Conservation (phyloP, 306 rosid genomes). For the Quercus berberidifolia region DNA sequence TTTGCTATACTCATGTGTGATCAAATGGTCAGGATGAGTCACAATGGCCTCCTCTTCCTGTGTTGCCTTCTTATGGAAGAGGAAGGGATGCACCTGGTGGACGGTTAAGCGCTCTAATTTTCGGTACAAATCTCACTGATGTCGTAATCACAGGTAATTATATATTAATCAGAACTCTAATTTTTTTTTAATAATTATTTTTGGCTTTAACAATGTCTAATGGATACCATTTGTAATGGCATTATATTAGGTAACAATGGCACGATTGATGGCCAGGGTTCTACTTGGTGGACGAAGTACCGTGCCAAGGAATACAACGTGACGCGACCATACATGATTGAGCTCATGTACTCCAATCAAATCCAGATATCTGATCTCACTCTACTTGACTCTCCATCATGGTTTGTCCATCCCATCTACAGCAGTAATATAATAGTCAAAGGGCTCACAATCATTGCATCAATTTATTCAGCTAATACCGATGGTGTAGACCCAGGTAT, state of each 20-base stretch:
- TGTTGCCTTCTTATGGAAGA: slow-evolving; percentile 65
- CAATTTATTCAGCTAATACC: background rate
- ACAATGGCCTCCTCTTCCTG: slow-evolving; percentile 49
- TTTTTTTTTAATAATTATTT: background rate
- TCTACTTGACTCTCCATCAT: slow-evolving; percentile 65
- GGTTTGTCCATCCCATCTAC: slow-evolving; percentile 74
- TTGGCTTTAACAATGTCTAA: background rate
- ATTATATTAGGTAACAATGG: slow-evolving; percentile 59
- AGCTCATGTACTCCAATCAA: slow-evolving; percentile 52
- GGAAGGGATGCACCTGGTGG: slow-evolving; percentile 63
- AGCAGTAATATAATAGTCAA: slow-evolving; percentile 37
- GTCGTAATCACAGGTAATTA: slow-evolving; percentile 67
- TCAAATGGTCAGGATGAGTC: slow-evolving; percentile 46
- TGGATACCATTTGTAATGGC: background rate
- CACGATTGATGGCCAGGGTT: slow-evolving; percentile 84
- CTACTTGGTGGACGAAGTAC: slow-evolving; percentile 64
- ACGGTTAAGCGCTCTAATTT: slow-evolving; percentile 62
- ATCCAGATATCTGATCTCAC: slow-evolving; percentile 67
- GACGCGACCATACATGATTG: slow-evolving; percentile 66
- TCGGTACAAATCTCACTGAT: slow-evolving; percentile 76
- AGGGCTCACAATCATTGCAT: background rate
- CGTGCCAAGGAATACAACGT: slow-evolving; percentile 13
- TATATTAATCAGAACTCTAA: too few relatives aligned
- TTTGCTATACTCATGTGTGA: background rate
- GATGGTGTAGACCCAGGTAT: slow-evolving; percentile 5